A percentile compares a stretch with the other conserved stretches of the same genome.
phyloP scores from a whole-genome alignment of 805 yeast genomes.

The Millerozyma acaciae region DNA sequence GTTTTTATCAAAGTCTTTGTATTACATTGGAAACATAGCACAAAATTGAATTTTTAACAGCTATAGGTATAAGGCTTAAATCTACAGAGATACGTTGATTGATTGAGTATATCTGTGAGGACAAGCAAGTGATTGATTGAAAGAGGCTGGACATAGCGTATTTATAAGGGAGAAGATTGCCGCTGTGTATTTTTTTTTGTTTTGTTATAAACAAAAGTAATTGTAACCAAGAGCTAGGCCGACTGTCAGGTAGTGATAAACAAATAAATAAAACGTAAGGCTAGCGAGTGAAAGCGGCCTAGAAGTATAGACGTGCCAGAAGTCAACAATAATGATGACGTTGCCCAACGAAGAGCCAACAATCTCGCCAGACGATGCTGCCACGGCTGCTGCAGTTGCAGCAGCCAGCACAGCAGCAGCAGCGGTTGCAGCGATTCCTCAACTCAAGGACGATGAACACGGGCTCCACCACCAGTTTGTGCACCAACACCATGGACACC shows the following conservation, averaged over 20 bases:
- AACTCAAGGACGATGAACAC: slow-evolving; percentile 13
- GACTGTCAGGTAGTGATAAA: not conserved
- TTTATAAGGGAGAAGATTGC: not conserved
- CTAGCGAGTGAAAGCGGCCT: not conserved
- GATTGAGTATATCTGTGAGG: not conserved
- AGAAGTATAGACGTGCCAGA: not conserved
- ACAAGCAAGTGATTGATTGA: slow-evolving; percentile 1
- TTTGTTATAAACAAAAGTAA: slow-evolving; percentile 1
- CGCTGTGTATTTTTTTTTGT: slow-evolving; percentile 1
- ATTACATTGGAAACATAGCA: slow-evolving; percentile 11
- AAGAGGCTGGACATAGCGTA: not conserved
- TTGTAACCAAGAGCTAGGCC: not conserved
- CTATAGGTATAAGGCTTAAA: slow-evolving; percentile 5
- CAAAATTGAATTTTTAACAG: slow-evolving; percentile 12
- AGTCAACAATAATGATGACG: slow-evolving; percentile 9
- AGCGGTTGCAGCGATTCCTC: slow-evolving; percentile 13
- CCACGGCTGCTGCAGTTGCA: slow-evolving; percentile 20
- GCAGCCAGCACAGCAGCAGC: slow-evolving; percentile 14
- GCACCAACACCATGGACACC: slow-evolving; percentile 13
- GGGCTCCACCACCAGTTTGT: slow-evolving; percentile 11
- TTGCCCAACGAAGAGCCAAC: slow-evolving; percentile 14
- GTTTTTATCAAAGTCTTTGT: slow-evolving; percentile 7
- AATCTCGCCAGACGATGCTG: slow-evolving; percentile 17
- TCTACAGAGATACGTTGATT: slow-evolving; percentile 1
- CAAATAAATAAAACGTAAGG: not conserved